phyloP scores from a whole-genome alignment of 2,329 filamentous ascomycete genomes.

The Ustilaginoidea virens region DNA sequence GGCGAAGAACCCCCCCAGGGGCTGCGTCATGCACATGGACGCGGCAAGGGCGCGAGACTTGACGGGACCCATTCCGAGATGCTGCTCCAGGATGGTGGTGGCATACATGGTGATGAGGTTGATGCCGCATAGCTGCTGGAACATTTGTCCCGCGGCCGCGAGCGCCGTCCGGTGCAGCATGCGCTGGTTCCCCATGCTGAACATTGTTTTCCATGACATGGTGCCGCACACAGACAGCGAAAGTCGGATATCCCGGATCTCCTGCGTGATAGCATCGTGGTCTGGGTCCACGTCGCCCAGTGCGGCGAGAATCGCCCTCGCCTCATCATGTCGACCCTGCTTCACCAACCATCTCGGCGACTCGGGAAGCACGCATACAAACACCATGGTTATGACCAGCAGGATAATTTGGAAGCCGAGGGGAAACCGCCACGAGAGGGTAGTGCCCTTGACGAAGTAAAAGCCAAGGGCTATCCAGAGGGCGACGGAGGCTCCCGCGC shows the following conservation, averaged over 20 bases:
- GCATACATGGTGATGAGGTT: conserved; percentile 16
- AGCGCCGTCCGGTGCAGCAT: conserved; percentile 5
- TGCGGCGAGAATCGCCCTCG: conserved; percentile 35
- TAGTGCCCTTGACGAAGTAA: conserved; percentile 8
- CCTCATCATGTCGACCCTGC: conserved; percentile 17
- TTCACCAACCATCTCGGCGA: conserved; percentile 22
- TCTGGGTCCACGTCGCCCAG: conserved; percentile 2
- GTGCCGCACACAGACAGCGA: conserved; percentile 6
- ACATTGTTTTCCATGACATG: conserved; percentile 7
- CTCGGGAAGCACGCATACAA: conserved; percentile 20
- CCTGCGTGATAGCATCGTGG: conserved; percentile 3
- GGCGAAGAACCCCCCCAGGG: conserved; percentile 13
- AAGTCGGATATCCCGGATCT: conserved; percentile 6
- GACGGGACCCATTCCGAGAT: conserved; percentile 9
- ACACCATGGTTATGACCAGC: conserved; percentile 27
- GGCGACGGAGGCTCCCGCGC: conserved; percentile 18
- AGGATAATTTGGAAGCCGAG: conserved; percentile 27
- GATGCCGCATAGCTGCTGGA: conserved; percentile 14
- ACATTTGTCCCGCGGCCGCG: conserved; percentile 4
- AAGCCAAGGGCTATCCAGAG: conserved; percentile 31
- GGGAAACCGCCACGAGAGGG: conserved; percentile 32
- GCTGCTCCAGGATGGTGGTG: conserved; percentile 14
- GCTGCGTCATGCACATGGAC: conserved; percentile 17
- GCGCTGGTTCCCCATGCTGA: conserved; percentile 6
- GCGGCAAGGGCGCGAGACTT: conserved; percentile 12